These are phyloP conservation scores for Monosporascus sp. DNA, from an alignment of 2,329 filamentous ascomycete species.

Conservation along the genomic window DNA sequence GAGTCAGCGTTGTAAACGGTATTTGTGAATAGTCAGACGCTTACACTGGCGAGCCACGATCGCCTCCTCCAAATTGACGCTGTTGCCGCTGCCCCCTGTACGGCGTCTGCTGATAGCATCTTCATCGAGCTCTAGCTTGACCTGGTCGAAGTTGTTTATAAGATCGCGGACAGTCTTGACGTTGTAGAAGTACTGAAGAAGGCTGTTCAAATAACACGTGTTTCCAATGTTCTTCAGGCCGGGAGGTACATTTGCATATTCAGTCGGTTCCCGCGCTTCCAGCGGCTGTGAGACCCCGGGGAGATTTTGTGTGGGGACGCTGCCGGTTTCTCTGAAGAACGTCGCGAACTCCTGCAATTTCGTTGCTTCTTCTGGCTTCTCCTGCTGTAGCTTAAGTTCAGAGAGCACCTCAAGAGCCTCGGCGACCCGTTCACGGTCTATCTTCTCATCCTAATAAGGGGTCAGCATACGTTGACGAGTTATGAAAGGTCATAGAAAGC, in stretches of 20 bases:
- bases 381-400: constrained; percentile 18
- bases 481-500: background rate
- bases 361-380: constrained; percentile 14
- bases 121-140: constrained; percentile 62
- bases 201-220: constrained; percentile 95
- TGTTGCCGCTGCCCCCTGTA: constrained; percentile 62
- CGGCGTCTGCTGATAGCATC: constrained; percentile 60
- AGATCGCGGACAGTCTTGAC: constrained; percentile 76
- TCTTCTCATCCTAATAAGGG: constrained; percentile 11
- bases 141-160: constrained; percentile 68
- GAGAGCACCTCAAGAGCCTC: constrained; percentile 23
- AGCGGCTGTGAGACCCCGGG: constrained; percentile 7
- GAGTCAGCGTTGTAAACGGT: constrained; percentile 7
- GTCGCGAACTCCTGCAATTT: constrained; percentile 17
- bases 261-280: constrained; percentile 9
- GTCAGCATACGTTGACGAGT: constrained; percentile 3
- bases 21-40: constrained; percentile 27
- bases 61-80: constrained; percentile 49
- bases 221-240: constrained; percentile 93
- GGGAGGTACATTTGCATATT: constrained; percentile 61
- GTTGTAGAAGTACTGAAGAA: constrained; percentile 92
- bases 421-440: constrained; percentile 16
- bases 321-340: constrained; percentile 16
- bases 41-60: constrained; percentile 69
- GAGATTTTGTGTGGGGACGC: background rate